Percentiles rank a stretch among this genome's conserved stretches.
phyloP scores from a whole-genome alignment of 148 eudicot genomes.

The Spergularia marina region DNA sequence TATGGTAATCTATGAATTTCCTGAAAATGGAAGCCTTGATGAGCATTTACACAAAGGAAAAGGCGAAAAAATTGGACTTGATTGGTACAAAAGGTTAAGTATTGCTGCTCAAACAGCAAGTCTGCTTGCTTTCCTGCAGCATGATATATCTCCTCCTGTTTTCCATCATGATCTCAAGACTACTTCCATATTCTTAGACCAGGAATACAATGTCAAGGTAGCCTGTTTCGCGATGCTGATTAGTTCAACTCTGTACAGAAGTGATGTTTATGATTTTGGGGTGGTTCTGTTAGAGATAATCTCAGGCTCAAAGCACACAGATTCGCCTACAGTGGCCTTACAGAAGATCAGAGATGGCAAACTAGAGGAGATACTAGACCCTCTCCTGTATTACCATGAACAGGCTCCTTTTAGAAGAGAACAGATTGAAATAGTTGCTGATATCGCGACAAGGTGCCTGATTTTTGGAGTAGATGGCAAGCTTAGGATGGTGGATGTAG shows the following conservation, averaged over 20 bases:
- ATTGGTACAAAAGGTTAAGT: slow-evolving; percentile 65
- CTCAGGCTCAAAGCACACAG: slow-evolving; percentile 42
- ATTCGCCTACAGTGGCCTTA: slow-evolving; percentile 40
- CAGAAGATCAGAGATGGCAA: slow-evolving; percentile 70
- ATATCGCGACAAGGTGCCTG: slow-evolving; percentile 72
- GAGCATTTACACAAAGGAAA: slow-evolving; percentile 35
- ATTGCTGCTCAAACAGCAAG: slow-evolving; percentile 63
- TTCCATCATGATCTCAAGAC: slow-evolving; percentile 58
- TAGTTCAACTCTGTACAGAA: slow-evolving; percentile 26
- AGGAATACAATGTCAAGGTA: slow-evolving; percentile 44
- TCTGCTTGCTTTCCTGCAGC: slow-evolving; percentile 60
- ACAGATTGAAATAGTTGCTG: slow-evolving; percentile 68
- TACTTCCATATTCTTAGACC: slow-evolving; percentile 54
- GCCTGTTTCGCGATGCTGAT: slow-evolving; percentile 50
- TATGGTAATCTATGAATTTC: slow-evolving; percentile 64
- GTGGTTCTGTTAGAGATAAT: slow-evolving; percentile 67
- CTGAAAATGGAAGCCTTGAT: slow-evolving; percentile 58
- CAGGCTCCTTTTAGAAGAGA: slow-evolving; percentile 54
- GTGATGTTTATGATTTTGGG: slow-evolving; percentile 72
- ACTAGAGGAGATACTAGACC: slow-evolving; percentile 71
- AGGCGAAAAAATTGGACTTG: slow-evolving; percentile 39
- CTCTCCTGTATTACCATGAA: slow-evolving; percentile 67
- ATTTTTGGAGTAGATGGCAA: slow-evolving; percentile 68
- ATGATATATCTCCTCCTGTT: slow-evolving; percentile 64
- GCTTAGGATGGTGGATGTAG: slow-evolving; percentile 62